Percentiles rank a stretch among this genome's conserved stretches.
phyloP scores from a whole-genome alignment of 768 basidiomycete genomes.

The Rhizopogon rudus region DNA sequence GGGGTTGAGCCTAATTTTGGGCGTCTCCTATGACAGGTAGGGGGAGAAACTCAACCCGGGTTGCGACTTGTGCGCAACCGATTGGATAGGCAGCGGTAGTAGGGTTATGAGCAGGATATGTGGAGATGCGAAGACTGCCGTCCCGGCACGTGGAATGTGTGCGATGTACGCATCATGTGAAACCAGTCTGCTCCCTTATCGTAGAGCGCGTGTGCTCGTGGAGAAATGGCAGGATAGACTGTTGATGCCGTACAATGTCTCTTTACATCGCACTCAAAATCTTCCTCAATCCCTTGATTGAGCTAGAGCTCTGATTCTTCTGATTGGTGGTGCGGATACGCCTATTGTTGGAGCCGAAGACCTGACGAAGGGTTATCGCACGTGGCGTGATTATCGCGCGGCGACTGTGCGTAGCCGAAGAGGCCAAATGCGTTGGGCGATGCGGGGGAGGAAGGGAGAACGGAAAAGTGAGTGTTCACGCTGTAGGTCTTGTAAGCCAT shows the following conservation, averaged over 20 bases:
- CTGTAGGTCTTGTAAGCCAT: constrained; percentile 25
- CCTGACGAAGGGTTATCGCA: constrained; percentile 34
- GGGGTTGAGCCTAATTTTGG: neutral
- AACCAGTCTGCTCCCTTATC: neutral
- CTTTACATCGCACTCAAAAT: constrained; percentile 3
- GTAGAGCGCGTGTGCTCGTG: neutral
- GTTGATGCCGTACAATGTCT: neutral
- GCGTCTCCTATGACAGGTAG: neutral
- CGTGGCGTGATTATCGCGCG: constrained; percentile 34
- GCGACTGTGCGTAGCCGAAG: constrained; percentile 31
- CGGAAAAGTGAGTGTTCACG: constrained; percentile 15
- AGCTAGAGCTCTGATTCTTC: constrained; percentile 7
- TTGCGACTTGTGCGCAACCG: neutral
- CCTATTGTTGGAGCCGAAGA: constrained; percentile 10
- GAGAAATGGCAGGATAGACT: too few species aligned
- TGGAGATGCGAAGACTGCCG: too few species aligned
- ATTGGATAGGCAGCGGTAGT: neutral
- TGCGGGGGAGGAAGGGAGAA: constrained; percentile 22
- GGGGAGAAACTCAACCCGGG: neutral
- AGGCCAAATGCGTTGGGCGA: constrained; percentile 30
- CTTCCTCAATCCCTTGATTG: constrained; percentile 9
- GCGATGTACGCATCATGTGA: neutral
- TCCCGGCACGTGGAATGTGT: too few species aligned
- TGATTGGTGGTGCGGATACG: constrained; percentile 1
- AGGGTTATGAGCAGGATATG: neutral